A percentile compares a stretch with the other conserved stretches of the same genome.
phyloP scores from a whole-genome alignment of 2,329 filamentous ascomycete genomes.

The Colletotrichum abscissum region DNA sequence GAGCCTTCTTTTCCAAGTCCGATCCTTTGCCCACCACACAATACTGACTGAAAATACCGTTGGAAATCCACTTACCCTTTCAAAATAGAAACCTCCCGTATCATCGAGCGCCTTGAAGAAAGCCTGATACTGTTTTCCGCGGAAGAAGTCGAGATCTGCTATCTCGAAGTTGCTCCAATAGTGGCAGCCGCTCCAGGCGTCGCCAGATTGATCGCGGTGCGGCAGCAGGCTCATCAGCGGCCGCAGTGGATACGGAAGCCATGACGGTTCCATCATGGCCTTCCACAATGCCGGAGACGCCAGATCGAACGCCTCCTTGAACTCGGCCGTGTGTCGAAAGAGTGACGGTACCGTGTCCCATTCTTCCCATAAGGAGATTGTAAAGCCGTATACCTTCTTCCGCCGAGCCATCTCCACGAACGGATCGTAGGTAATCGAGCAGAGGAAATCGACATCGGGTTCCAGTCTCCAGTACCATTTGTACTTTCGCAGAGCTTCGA shows the following conservation, averaged over 20 bases:
- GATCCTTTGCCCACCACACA: neutral
- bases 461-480: slow-evolving; percentile 61
- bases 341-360: slow-evolving; percentile 53
- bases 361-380: slow-evolving; percentile 56
- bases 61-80: neutral
- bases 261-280: slow-evolving; percentile 52
- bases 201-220: slow-evolving; percentile 51
- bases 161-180: slow-evolving; percentile 63
- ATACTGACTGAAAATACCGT: neutral
- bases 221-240: slow-evolving; percentile 49
- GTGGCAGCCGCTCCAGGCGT: slow-evolving; percentile 57
- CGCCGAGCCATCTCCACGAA: slow-evolving; percentile 57
- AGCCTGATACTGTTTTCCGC: slow-evolving; percentile 51
- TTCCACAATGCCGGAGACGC: slow-evolving; percentile 52
- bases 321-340: slow-evolving; percentile 54
- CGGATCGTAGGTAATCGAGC: slow-evolving; percentile 59
- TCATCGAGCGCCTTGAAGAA: slow-evolving; percentile 53
- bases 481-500: slow-evolving; percentile 53
- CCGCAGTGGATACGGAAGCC: slow-evolving; percentile 55
- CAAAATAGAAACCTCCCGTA: neutral
- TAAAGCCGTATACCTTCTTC: slow-evolving; percentile 57
- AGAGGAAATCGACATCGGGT: slow-evolving; percentile 56
- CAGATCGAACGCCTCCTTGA: slow-evolving; percentile 50
- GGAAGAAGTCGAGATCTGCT: slow-evolving; percentile 57
- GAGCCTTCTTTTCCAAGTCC: neutral